Evolutionary conservation across 192 early-diverging fungal genomes (phyloP).

Genomic region (Phlyctochytrium bullatum): DNA sequence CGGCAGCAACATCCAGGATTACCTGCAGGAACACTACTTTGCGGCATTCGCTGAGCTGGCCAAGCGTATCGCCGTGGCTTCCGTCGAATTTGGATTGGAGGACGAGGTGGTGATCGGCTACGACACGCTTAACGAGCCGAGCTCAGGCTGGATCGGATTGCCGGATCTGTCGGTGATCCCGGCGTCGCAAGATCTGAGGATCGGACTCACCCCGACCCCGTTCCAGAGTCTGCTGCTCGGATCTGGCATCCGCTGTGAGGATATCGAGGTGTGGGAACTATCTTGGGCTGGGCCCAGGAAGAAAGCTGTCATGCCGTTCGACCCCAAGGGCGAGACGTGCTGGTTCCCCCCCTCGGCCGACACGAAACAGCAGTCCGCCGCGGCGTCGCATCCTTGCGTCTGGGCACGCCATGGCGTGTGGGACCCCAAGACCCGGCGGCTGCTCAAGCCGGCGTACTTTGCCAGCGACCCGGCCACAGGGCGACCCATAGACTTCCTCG

Average conservation of each 20-base stretch:
- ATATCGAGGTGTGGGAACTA: conserved; percentile 65
- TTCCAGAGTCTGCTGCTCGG: conserved; percentile 69
- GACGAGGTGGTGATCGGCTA: conserved; percentile 70
- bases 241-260: conserved; percentile 45
- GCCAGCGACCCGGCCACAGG: conserved; percentile 58
- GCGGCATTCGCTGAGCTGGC: conserved; percentile 64
- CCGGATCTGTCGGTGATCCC: conserved; percentile 41
- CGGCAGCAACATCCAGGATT: conserved; percentile 55
- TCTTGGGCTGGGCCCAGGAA: conserved; percentile 63
- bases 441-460: conserved; percentile 64
- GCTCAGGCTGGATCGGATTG: conserved; percentile 59
- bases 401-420: conserved; percentile 76
- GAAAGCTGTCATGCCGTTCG: conserved; percentile 40
- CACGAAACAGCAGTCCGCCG: neutral
- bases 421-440: conserved; percentile 30
- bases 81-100: conserved; percentile 26
- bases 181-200: conserved; percentile 48
- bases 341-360: conserved; percentile 38
- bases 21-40: conserved; percentile 63
- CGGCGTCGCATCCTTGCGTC: too few relatives aligned
- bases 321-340: conserved; percentile 35
- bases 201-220: conserved; percentile 69
- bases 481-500: conserved; percentile 55
- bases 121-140: conserved; percentile 73
- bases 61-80: conserved; percentile 35